Evolutionary conservation across 2,329 filamentous ascomycete species (phyloP).

Genomic region (Lomentospora prolificans): DNA sequence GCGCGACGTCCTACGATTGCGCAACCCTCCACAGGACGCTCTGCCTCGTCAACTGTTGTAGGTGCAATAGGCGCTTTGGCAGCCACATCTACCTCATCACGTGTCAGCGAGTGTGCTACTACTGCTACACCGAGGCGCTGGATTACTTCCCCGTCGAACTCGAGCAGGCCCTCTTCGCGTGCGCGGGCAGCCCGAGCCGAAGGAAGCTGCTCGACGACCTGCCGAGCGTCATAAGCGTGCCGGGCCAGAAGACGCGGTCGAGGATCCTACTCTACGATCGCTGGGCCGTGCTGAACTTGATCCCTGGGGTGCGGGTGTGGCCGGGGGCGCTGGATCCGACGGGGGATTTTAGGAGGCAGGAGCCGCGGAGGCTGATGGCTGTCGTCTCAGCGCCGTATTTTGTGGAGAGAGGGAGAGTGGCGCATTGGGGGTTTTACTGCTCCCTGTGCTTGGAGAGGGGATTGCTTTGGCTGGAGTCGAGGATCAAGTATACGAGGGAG

Average conservation of each 20-base stretch:
- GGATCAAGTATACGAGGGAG: not conserved
- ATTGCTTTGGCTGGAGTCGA: not conserved
- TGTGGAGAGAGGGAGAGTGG: not conserved
- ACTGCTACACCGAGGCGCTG: constrained; percentile 16
- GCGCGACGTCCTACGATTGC: constrained; percentile 20
- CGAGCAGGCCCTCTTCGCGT: not conserved
- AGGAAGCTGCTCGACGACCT: not conserved
- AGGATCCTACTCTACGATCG: not conserved
- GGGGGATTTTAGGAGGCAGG: not conserved
- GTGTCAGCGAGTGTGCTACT: constrained; percentile 27
- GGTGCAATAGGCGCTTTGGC: constrained; percentile 24
- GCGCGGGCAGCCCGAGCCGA: not conserved
- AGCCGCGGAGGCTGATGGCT: constrained; percentile 1
- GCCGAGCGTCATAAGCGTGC: not conserved
- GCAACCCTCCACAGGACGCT: constrained; percentile 23
- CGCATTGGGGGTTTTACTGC: not conserved
- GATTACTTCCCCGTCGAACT: not conserved
- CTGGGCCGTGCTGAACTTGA: not conserved
- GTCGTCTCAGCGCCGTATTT: not conserved
- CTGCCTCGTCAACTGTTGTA: constrained; percentile 19
- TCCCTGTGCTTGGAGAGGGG: not conserved
- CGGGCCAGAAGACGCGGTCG: not conserved
- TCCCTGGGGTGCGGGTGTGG: not conserved
- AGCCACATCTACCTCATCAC: constrained; percentile 27
- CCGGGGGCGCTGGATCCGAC: not conserved